phyloP scores from a whole-genome alignment of 2,329 filamentous ascomycete genomes.

The Colletotrichum tropicicola region DNA sequence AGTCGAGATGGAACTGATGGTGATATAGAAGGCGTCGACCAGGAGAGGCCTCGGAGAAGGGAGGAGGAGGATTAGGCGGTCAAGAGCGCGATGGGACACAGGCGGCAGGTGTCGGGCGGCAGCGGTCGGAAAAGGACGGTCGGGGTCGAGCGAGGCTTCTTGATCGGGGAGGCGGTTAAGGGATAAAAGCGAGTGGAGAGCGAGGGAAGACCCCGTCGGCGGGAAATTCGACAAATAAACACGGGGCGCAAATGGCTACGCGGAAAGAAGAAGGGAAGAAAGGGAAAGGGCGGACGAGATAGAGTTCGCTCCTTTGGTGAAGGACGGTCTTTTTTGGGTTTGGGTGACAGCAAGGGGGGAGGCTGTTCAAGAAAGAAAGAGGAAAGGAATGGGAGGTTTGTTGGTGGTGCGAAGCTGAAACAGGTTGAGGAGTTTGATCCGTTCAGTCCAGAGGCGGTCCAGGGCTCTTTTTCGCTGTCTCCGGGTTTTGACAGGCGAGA shows the following conservation, averaged over 20 bases:
- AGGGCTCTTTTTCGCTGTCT: slow-evolving; percentile 32
- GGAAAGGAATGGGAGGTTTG: slow-evolving; percentile 34
- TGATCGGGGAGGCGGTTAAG: slow-evolving; percentile 13
- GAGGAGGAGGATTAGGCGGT: slow-evolving; percentile 1
- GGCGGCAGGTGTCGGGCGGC: not conserved
- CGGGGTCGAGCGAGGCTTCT: slow-evolving; percentile 12
- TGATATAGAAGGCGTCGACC: slow-evolving; percentile 9
- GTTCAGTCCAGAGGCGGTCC: slow-evolving; percentile 39
- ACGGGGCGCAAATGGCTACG: slow-evolving; percentile 8
- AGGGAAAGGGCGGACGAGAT: slow-evolving; percentile 1
- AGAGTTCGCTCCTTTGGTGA: slow-evolving; percentile 6
- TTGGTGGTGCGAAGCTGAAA: slow-evolving; percentile 41
- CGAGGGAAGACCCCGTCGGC: slow-evolving; percentile 21
- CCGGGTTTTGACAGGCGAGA: slow-evolving; percentile 26
- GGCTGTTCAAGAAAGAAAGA: slow-evolving; percentile 5
- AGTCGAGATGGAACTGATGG: slow-evolving; percentile 37
- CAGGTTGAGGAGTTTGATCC: slow-evolving; percentile 45
- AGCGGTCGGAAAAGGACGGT: slow-evolving; percentile 11
- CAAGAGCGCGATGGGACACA: too few species aligned
- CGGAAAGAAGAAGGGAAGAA: not conserved
- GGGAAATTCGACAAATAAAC: slow-evolving; percentile 24
- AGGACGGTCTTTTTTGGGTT: slow-evolving; percentile 16
- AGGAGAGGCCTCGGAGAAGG: slow-evolving; percentile 2
- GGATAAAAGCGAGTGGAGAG: slow-evolving; percentile 29
- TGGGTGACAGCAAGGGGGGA: slow-evolving; percentile 14